Percentiles rank a stretch among this genome's conserved stretches.
phyloP scores from a whole-genome alignment of 257 asterid species.

The Asclepias syriaca region DNA sequence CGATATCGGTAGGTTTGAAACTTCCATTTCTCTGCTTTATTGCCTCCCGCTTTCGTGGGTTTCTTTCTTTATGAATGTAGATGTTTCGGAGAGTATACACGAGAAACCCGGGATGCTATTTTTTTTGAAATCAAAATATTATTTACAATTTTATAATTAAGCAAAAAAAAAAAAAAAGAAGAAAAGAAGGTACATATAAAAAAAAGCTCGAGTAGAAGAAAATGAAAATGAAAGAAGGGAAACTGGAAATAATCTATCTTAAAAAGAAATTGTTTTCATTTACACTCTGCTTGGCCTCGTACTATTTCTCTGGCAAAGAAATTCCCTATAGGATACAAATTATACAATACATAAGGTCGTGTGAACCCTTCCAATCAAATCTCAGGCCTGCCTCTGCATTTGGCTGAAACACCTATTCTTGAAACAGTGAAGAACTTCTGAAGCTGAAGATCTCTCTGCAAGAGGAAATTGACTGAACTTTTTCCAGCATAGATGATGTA shows the following conservation, averaged over 20 bases:
- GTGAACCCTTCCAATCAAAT: neutral
- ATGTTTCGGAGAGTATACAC: too few species aligned
- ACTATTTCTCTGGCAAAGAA: neutral
- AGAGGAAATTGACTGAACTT: neutral
- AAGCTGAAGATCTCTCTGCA: neutral
- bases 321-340: neutral
- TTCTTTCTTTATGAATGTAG: too few species aligned
- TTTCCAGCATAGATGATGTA: neutral
- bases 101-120: neutral
- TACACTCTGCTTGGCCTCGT: neutral
- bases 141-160: too few species aligned
- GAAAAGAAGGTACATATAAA: too few species aligned
- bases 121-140: too few species aligned
- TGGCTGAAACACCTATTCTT: neutral
- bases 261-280: neutral
- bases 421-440: neutral
- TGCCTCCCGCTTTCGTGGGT: slow-evolving; percentile 17
- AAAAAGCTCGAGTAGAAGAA: too few species aligned
- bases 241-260: too few species aligned
- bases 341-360: neutral
- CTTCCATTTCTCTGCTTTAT: slow-evolving; percentile 44
- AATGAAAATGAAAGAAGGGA: too few species aligned
- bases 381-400: neutral
- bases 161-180: too few species aligned
- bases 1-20: slow-evolving; percentile 62